A percentile compares a stretch with the other conserved stretches of the same genome.
These are phyloP conservation scores for Neurospora cerealis DNA, from an alignment of 495 filamentous ascomycete species.

Conservation along the genomic window DNA sequence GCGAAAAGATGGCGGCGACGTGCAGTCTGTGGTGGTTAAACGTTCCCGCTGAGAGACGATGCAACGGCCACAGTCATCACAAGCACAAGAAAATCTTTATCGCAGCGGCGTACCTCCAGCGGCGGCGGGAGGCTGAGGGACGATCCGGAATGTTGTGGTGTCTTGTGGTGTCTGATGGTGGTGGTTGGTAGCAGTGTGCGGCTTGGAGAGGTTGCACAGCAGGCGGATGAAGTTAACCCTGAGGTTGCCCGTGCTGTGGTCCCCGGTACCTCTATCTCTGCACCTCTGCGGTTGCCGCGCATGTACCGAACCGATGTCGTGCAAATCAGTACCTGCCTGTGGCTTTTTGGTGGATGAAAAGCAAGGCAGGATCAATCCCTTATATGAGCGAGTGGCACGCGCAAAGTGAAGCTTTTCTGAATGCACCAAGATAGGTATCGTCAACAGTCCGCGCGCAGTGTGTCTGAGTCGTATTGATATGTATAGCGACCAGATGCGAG, in stretches of 20 bases:
- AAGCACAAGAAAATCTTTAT: not conserved
- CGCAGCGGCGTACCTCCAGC: not conserved
- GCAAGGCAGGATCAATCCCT: not conserved
- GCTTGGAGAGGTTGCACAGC: not conserved
- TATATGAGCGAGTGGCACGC: not conserved
- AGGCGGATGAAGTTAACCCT: not conserved
- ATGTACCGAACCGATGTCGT: not conserved
- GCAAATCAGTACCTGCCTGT: not conserved
- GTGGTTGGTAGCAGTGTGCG: not conserved
- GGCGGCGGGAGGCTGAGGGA: not conserved
- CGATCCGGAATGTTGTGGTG: not conserved
- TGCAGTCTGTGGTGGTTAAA: constrained; percentile 2
- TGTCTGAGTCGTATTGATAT: not conserved
- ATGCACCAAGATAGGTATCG: not conserved
- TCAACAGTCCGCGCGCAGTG: not conserved
- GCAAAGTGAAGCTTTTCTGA: not conserved
- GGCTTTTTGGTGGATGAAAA: not conserved
- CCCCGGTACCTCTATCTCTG: not conserved
- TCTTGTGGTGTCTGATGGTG: not conserved
- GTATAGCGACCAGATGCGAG: not conserved
- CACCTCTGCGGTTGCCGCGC: not conserved
- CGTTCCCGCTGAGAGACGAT: not conserved
- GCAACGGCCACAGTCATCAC: constrained; percentile 2
- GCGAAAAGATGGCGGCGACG: constrained; percentile 5
- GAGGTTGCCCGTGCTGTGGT: not conserved